phyloP scores from a whole-genome alignment of 805 yeast species.

The Kodamaea nitidulidarum region DNA sequence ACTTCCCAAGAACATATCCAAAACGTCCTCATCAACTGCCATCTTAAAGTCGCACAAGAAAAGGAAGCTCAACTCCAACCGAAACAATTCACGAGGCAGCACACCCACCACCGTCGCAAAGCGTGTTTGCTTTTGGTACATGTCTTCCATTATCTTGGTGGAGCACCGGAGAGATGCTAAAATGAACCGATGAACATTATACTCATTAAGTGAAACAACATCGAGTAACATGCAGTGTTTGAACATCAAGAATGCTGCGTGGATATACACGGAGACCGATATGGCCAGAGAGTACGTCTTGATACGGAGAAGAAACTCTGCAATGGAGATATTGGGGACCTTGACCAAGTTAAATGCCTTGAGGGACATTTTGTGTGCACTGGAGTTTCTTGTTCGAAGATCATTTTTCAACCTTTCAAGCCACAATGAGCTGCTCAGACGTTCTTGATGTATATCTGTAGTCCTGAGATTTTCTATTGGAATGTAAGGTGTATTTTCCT shows the following conservation, averaged over 20 bases:
- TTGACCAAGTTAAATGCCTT: constrained; percentile 31
- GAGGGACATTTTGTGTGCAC: constrained; percentile 24
- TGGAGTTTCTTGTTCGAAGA: constrained; percentile 9
- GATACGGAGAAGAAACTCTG: constrained; percentile 33
- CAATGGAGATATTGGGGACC: constrained; percentile 32
- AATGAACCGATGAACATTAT: constrained; percentile 38
- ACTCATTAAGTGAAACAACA: constrained; percentile 28
- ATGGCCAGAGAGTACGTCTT: constrained; percentile 38
- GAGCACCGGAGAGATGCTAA: constrained; percentile 38
- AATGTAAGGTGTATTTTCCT: constrained; percentile 11
- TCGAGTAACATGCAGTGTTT: constrained; percentile 32
- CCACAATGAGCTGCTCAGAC: constrained; percentile 3
- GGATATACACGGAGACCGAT: constrained; percentile 37
- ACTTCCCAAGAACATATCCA: constrained; percentile 30
- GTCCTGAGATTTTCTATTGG: constrained; percentile 22
- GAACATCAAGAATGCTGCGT: constrained; percentile 36
- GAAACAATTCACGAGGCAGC: constrained; percentile 40
- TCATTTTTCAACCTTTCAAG: constrained; percentile 21
- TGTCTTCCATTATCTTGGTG: constrained; percentile 41
- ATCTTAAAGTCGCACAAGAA: constrained; percentile 48
- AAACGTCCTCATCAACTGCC: constrained; percentile 34
- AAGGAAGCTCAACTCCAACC: constrained; percentile 48
- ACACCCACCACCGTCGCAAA: constrained; percentile 46
- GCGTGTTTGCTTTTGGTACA: constrained; percentile 38
- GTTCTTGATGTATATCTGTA: constrained; percentile 14